Evolutionary conservation across 306 rosid species (phyloP).

Genomic region (Pterocarpus santalinus): DNA sequence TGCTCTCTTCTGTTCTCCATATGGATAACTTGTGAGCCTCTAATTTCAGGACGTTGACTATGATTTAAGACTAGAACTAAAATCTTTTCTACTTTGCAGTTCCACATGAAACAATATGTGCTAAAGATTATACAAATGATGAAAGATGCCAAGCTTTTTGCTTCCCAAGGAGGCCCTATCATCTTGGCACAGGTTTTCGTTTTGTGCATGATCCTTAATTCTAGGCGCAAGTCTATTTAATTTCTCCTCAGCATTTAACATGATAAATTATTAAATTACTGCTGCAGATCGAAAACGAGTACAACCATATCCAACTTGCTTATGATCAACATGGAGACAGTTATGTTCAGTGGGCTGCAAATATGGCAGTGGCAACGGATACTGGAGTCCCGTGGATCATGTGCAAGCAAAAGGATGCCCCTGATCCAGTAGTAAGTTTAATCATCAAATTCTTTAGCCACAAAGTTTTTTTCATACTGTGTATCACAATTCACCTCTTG

Average conservation of each 20-base stretch:
- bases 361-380: slow-evolving; percentile 59
- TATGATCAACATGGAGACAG: slow-evolving; percentile 58
- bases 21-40: not conserved
- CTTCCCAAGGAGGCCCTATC: slow-evolving; percentile 93
- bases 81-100: slow-evolving; percentile 47
- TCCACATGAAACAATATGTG: slow-evolving; percentile 69
- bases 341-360: slow-evolving; percentile 89
- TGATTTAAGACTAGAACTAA: not conserved
- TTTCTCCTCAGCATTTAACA: not conserved
- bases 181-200: slow-evolving; percentile 74
- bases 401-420: slow-evolving; percentile 97
- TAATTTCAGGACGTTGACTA: not conserved
- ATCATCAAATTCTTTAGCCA: not conserved
- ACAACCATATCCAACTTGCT: slow-evolving; percentile 81
- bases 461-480: no score
- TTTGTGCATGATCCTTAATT: not conserved
- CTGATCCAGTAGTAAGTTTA: slow-evolving; percentile 81
- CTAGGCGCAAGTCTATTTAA: not conserved
- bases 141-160: slow-evolving; percentile 75
- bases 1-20: not conserved
- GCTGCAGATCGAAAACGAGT: slow-evolving; percentile 87
- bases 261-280: not conserved
- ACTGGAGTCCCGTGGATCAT: slow-evolving; percentile 91
- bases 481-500: not conserved
- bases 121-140: slow-evolving; percentile 57